phyloP scores from a whole-genome alignment of 495 filamentous ascomycete genomes.

The Penicillium cataractarum region DNA sequence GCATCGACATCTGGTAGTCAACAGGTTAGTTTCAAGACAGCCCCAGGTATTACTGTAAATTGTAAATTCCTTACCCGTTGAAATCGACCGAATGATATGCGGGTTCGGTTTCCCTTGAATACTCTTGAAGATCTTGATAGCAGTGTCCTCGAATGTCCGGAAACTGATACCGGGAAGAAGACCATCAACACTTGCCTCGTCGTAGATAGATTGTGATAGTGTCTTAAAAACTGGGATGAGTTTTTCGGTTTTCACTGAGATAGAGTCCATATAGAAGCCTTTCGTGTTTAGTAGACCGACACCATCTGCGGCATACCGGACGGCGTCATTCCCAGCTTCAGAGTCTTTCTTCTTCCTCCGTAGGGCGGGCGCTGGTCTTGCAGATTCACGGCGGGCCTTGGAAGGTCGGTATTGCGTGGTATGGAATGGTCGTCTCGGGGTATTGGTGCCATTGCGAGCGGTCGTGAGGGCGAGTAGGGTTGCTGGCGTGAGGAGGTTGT shows the following conservation, averaged over 20 bases:
- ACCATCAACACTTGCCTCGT: not conserved
- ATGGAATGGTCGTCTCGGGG: constrained; percentile 25
- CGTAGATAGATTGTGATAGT: not conserved
- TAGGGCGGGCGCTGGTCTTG: constrained; percentile 3
- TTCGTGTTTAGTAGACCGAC: not conserved
- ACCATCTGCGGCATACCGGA: not conserved
- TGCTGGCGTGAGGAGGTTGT: constrained; percentile 7
- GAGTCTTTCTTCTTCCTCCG: not conserved
- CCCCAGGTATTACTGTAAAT: not conserved
- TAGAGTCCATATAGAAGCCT: not conserved
- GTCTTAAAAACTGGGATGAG: not conserved
- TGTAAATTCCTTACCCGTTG: constrained; percentile 23
- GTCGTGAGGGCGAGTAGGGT: constrained; percentile 13
- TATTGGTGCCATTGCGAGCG: constrained; percentile 2
- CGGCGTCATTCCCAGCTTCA: not conserved
- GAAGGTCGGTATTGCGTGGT: constrained; percentile 14
- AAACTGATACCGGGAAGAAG: constrained; percentile 17
- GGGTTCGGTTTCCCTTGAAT: constrained; percentile 14
- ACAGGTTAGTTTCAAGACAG: not conserved
- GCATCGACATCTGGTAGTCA: constrained; percentile 31
- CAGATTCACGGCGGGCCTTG: not conserved
- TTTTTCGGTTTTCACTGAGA: not conserved
- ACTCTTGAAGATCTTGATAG: constrained; percentile 18
- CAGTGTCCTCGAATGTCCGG: constrained; percentile 26
- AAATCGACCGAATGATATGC: constrained; percentile 25